phyloP scores from a whole-genome alignment of 2,329 filamentous ascomycete species.

The Xylaria polymorpha region DNA sequence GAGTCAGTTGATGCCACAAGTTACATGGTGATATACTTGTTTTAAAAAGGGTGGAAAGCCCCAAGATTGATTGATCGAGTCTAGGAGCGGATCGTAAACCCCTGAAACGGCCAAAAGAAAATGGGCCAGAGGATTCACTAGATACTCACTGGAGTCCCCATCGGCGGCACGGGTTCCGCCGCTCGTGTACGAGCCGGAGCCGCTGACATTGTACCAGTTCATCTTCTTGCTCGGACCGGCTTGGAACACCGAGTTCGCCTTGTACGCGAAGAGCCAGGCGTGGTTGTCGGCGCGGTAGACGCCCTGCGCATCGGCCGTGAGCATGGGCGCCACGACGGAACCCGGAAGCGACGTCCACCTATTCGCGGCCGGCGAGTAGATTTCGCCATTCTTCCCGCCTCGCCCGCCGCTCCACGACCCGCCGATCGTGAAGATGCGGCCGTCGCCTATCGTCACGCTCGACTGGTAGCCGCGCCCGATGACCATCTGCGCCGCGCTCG shows the following conservation, averaged over 20 bases:
- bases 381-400: slow-evolving; percentile 66
- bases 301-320: slow-evolving; percentile 60
- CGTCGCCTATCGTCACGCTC: slow-evolving; percentile 61
- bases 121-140: no score
- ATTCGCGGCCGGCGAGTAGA: slow-evolving; percentile 59
- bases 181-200: slow-evolving; percentile 52
- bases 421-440: slow-evolving; percentile 68
- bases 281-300: slow-evolving; percentile 64
- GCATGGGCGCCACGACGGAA: slow-evolving; percentile 59
- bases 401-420: slow-evolving; percentile 65
- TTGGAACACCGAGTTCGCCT: slow-evolving; percentile 60
- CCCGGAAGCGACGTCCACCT: slow-evolving; percentile 60
- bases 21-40: not conserved
- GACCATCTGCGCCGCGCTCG: slow-evolving; percentile 56
- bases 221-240: slow-evolving; percentile 58
- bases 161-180: slow-evolving; percentile 59
- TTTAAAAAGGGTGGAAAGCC: no score
- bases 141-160: slow-evolving; percentile 50
- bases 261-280: slow-evolving; percentile 65
- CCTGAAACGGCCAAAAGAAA: not conserved
- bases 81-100: not conserved
- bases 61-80: no score
- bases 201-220: slow-evolving; percentile 64
- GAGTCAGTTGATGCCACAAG: not conserved
- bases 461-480: slow-evolving; percentile 65